A percentile compares a stretch with the other conserved stretches of the same genome.
Conservation (phyloP, 2,329 filamentous ascomycete genomes). For the Stemphylium lycopersici region DNA sequence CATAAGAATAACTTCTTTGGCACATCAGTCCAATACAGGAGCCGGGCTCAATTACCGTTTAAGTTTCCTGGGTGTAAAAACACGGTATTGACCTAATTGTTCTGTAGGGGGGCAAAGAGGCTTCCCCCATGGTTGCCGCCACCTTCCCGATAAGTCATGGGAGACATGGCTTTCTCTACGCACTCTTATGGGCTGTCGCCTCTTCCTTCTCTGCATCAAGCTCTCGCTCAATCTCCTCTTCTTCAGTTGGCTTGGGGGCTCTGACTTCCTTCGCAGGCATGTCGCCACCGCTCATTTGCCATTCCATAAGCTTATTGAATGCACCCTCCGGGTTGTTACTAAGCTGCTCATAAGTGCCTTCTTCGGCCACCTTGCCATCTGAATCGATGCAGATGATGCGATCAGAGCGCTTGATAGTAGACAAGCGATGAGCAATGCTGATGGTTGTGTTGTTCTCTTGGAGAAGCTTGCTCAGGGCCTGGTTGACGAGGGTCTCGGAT, state of each 20-base stretch:
- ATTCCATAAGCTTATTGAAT: slow-evolving; percentile 97
- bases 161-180: slow-evolving; percentile 10
- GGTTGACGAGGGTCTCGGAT: slow-evolving; percentile 94
- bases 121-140: background rate
- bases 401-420: slow-evolving; percentile 95
- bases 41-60: background rate
- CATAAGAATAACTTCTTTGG: background rate
- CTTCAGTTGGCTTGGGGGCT: slow-evolving; percentile 51
- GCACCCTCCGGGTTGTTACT: slow-evolving; percentile 76
- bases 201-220: slow-evolving; percentile 48
- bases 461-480: slow-evolving; percentile 80
- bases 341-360: slow-evolving; percentile 81
- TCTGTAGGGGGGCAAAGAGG: background rate
- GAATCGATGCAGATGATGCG: slow-evolving; percentile 88
- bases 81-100: background rate
- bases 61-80: background rate
- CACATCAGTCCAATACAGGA: background rate
- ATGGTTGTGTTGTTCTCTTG: slow-evolving; percentile 93
- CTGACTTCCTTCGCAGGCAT: slow-evolving; percentile 25
- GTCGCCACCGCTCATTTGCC: slow-evolving; percentile 92
- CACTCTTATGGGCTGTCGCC: slow-evolving; percentile 32
- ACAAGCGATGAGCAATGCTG: slow-evolving; percentile 93
- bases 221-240: slow-evolving; percentile 58
- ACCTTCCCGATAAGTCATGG: background rate
- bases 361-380: slow-evolving; percentile 89